phyloP scores from a whole-genome alignment of 345 rosid genomes.

The Acer saccharum region DNA sequence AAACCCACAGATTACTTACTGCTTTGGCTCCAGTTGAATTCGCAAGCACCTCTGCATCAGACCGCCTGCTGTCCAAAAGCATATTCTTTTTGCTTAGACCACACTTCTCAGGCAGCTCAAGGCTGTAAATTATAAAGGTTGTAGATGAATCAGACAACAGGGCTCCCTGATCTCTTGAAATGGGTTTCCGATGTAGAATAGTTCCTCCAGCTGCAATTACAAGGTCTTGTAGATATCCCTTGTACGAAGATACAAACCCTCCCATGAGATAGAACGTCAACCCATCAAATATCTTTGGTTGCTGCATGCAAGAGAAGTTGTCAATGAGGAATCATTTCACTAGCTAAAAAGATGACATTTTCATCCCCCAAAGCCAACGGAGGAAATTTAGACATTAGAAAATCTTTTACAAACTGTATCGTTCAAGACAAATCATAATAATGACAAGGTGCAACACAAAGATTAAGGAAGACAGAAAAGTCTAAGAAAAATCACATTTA shows the following conservation, averaged over 20 bases:
- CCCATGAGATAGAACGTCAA: constrained; percentile 65
- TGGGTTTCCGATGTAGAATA: constrained; percentile 67
- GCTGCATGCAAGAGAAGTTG: constrained; percentile 43
- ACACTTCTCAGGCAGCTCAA: constrained; percentile 51
- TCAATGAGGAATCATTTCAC: neutral
- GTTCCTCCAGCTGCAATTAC: constrained; percentile 74
- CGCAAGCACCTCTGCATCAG: constrained; percentile 69
- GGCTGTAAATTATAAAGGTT: constrained; percentile 64
- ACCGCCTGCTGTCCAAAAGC: constrained; percentile 44
- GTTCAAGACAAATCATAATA: neutral
- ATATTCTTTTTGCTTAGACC: constrained; percentile 43
- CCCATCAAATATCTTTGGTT: constrained; percentile 55
- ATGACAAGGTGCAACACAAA: neutral
- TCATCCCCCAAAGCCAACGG: no score
- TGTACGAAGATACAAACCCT: constrained; percentile 72
- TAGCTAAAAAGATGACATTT: neutral
- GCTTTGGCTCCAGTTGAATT: constrained; percentile 61
- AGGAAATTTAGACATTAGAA: neutral
- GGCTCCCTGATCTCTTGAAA: constrained; percentile 32
- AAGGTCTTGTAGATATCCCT: constrained; percentile 78
- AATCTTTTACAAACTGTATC: neutral
- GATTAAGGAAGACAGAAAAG: neutral
- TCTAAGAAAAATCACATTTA: neutral
- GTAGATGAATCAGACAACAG: constrained; percentile 23
- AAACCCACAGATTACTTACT: constrained; percentile 78